Conservation (phyloP, 2,329 filamentous ascomycete species). For the Colletotrichum sp. region DNA sequence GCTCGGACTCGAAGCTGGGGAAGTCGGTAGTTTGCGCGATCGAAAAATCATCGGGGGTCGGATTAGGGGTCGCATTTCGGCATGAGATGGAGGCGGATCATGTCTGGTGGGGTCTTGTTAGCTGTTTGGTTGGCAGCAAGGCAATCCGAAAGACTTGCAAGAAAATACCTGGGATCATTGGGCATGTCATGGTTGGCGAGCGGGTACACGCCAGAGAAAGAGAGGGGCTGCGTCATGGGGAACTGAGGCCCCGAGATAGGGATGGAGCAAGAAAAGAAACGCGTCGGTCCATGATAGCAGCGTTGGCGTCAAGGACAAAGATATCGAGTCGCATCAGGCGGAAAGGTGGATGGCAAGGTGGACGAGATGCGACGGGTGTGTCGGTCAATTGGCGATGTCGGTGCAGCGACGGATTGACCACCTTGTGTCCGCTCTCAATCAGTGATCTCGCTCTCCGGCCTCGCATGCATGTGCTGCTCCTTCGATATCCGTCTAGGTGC, state of each 20-base stretch:
- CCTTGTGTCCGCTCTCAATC: neutral
- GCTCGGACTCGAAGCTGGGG: neutral
- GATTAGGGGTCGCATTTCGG: neutral
- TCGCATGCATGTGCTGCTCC: neutral
- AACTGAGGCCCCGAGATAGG: too few relatives aligned
- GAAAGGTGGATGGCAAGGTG: too few relatives aligned
- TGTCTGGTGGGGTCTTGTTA: neutral
- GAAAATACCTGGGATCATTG: neutral
- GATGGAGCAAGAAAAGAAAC: too few relatives aligned
- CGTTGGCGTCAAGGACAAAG: too few relatives aligned
- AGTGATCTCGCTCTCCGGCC: neutral
- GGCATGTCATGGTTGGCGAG: neutral
- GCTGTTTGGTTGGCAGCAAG: neutral
- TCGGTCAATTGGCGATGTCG: too few relatives aligned
- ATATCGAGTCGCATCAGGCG: too few relatives aligned
- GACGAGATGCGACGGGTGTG: too few relatives aligned
- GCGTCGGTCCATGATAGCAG: too few relatives aligned
- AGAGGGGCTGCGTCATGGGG: neutral
- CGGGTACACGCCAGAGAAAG: neutral
- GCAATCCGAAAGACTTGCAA: neutral
- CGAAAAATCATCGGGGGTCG: neutral
- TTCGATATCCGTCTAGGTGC: neutral
- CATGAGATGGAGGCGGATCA: neutral
- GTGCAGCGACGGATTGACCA: neutral
- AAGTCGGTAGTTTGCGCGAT: neutral